These are phyloP conservation scores for Penicillium polonicum DNA, from an alignment of 2,329 filamentous ascomycete genomes.

Conservation along the genomic window DNA sequence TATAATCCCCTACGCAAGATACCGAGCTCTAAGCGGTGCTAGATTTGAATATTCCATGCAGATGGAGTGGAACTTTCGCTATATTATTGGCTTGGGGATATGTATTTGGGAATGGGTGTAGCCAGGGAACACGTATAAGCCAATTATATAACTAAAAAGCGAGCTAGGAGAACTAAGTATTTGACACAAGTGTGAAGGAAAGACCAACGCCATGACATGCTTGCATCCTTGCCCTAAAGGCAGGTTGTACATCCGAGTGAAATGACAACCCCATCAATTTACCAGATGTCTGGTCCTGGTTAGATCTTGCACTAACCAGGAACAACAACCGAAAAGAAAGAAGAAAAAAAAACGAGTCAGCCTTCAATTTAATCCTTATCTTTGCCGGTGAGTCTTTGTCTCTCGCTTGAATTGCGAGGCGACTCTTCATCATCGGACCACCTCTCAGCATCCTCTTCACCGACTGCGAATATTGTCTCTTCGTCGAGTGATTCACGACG, in stretches of 20 bases:
- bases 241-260: slow-evolving; percentile 5
- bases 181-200: slow-evolving; percentile 12
- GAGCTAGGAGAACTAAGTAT: slow-evolving; percentile 13
- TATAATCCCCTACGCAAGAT: too few relatives aligned
- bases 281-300: background rate
- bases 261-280: background rate
- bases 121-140: slow-evolving; percentile 4
- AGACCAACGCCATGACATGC: slow-evolving; percentile 29
- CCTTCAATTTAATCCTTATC: slow-evolving; percentile 15
- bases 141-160: slow-evolving; percentile 13
- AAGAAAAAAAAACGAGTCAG: background rate
- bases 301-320: background rate
- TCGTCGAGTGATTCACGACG: slow-evolving; percentile 70
- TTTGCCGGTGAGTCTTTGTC: slow-evolving; percentile 52
- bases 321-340: background rate
- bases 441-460: slow-evolving; percentile 73
- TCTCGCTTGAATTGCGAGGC: slow-evolving; percentile 51
- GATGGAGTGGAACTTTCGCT: background rate
- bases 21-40: background rate
- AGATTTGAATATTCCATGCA: background rate
- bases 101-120: background rate
- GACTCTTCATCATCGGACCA: slow-evolving; percentile 69
- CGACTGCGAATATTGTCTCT: slow-evolving; percentile 94
- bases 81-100: background rate
- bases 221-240: slow-evolving; percentile 13